These are phyloP conservation scores for Parascedosporium putredinis DNA, from an alignment of 2,329 filamentous ascomycete genomes.

Conservation along the genomic window DNA sequence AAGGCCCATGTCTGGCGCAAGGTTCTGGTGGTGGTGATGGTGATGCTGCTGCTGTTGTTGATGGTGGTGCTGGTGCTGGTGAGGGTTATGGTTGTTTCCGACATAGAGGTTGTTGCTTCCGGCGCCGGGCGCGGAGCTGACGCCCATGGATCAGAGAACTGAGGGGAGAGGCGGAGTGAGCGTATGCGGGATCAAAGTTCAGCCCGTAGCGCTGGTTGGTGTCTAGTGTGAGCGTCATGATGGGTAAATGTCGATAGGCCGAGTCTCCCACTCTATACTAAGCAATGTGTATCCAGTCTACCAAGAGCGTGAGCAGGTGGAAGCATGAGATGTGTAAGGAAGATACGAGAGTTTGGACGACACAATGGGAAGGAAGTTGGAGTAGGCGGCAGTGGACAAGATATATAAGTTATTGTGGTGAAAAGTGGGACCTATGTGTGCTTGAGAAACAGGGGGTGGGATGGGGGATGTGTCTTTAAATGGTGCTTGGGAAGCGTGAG, in stretches of 20 bases:
- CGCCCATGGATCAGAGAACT: constrained; percentile 90
- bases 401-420: constrained; percentile 5
- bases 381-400: background rate
- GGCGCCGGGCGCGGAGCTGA: constrained; percentile 40
- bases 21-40: constrained; percentile 8
- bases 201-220: constrained; percentile 74
- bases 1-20: constrained; percentile 50
- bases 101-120: constrained; percentile 55
- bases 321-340: background rate
- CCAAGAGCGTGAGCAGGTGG: too few species aligned
- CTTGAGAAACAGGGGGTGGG: constrained; percentile 5
- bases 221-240: constrained; percentile 94
- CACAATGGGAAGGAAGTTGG: background rate
- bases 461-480: constrained; percentile 6
- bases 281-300: constrained; percentile 6
- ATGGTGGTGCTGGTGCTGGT: constrained; percentile 10
- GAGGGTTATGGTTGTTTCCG: constrained; percentile 31
- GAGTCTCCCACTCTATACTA: constrained; percentile 3
- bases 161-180: constrained; percentile 42
- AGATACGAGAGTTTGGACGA: constrained; percentile 1
- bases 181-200: constrained; percentile 67
- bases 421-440: background rate
- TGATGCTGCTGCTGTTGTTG: constrained; percentile 14
- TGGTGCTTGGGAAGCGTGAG: background rate
- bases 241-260: constrained; percentile 21